Conservation (phyloP, 805 yeast species). For the Kurtzmaniella cleridarum region DNA sequence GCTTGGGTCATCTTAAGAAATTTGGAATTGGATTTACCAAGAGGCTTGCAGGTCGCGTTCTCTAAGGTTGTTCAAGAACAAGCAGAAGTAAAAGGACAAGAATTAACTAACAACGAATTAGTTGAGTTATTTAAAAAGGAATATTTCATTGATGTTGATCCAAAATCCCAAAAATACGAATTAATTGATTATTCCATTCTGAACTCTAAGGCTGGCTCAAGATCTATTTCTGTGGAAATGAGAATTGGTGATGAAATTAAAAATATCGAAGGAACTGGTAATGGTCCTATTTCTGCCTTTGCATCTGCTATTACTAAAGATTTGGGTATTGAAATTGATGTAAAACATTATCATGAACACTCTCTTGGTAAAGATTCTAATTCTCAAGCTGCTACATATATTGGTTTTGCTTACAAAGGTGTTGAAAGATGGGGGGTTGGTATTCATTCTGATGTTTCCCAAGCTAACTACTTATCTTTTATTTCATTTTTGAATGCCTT, state of each 20-base stretch:
- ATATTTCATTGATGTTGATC: slow-evolving; percentile 40
- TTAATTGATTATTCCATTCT: slow-evolving; percentile 45
- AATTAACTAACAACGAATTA: slow-evolving; percentile 64
- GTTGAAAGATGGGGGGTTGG: slow-evolving; percentile 40
- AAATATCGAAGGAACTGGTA: slow-evolving; percentile 55
- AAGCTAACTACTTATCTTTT: slow-evolving; percentile 54
- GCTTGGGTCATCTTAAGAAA: slow-evolving; percentile 75
- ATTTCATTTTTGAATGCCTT: slow-evolving; percentile 57
- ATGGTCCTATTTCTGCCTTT: slow-evolving; percentile 75
- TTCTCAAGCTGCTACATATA: slow-evolving; percentile 71
- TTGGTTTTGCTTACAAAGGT: slow-evolving; percentile 42
- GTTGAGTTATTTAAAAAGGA: slow-evolving; percentile 47
- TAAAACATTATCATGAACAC: slow-evolving; percentile 65
- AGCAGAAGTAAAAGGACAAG: slow-evolving; percentile 67
- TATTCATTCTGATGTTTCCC: slow-evolving; percentile 37
- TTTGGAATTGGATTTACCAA: slow-evolving; percentile 68
- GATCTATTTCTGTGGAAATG: slow-evolving; percentile 46
- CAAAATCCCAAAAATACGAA: slow-evolving; percentile 13
- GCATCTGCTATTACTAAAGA: slow-evolving; percentile 55
- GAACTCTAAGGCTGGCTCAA: slow-evolving; percentile 30
- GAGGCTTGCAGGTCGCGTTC: slow-evolving; percentile 64
- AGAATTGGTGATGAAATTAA: slow-evolving; percentile 38
- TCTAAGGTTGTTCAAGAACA: slow-evolving; percentile 56
- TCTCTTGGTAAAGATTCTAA: slow-evolving; percentile 67
- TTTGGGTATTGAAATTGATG: slow-evolving; percentile 52